These are phyloP conservation scores for Diaporthe australafricana DNA, from an alignment of 2,329 filamentous ascomycete species.

Conservation along the genomic window DNA sequence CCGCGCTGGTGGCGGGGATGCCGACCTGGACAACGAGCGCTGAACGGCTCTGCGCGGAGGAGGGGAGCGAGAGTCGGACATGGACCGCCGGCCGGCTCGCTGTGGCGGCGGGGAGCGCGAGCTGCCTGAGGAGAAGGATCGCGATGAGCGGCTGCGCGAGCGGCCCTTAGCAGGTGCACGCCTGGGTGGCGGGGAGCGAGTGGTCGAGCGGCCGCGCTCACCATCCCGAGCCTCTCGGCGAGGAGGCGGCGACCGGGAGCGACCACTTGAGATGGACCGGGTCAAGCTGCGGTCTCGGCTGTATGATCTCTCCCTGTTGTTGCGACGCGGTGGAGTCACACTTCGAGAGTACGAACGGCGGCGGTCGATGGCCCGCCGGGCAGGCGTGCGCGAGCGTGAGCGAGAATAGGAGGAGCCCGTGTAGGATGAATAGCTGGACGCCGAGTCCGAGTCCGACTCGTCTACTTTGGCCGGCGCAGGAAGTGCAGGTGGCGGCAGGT, in stretches of 20 bases:
- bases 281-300: constrained; percentile 46
- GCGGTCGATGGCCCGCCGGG: constrained; percentile 50
- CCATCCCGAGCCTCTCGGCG: constrained; percentile 31
- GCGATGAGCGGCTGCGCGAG: constrained; percentile 35
- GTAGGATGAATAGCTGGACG: constrained; percentile 84
- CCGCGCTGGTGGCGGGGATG: constrained; percentile 29
- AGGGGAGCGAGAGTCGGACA: constrained; percentile 34
- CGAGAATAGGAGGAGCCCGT: constrained; percentile 70
- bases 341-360: constrained; percentile 50
- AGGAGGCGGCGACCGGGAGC: constrained; percentile 39
- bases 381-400: constrained; percentile 57
- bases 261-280: constrained; percentile 50
- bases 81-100: constrained; percentile 21
- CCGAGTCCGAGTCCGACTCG: constrained; percentile 76
- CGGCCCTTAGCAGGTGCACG: constrained; percentile 27
- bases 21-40: constrained; percentile 27
- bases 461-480: constrained; percentile 72
- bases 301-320: constrained; percentile 35
- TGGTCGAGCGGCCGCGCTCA: constrained; percentile 33
- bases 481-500: constrained; percentile 85
- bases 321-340: constrained; percentile 43
- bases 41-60: constrained; percentile 30
- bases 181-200: constrained; percentile 32
- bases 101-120: constrained; percentile 35
- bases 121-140: constrained; percentile 34